Evolutionary conservation across 2,329 filamentous ascomycete species (phyloP), one percentile per base, ranked within the genome.

Genomic region (Geosmithia putterillii): DNA sequence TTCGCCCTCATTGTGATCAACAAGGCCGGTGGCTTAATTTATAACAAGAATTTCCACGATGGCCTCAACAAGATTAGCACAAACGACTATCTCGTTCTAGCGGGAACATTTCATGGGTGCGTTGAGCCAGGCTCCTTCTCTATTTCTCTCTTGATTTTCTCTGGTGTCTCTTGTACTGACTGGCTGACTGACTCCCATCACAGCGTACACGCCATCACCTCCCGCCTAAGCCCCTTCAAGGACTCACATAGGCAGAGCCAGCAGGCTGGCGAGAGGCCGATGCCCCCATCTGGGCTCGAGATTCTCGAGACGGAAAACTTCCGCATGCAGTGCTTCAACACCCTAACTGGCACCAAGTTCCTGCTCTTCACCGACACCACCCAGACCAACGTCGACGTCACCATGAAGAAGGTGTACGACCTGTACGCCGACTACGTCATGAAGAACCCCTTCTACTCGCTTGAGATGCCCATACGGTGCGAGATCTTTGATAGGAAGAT

Each of bases 391-490:
- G 81, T 94, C 35, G 92, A 96, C 54, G 73, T 78, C 12, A 83
- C 90, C 38, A 81, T 95, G 52, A 75, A 79, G 58, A 83, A 79
- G 61, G 82, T 95, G 54, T 96, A 98, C 61, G 92, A 96, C 61
- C 67, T 96, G 42, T 98, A 96, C 67, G 77, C 86, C 42, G 92
- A 98, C 63, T 96, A 86, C 60, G 92, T 98, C 52, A 96, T 95
- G 87, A 98, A 96, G 73, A 98, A 98, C 62, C 92, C 92, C 1
- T 98, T 98, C 59, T 96, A 96, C 66, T 89, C 92, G 57, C 72
- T 95, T 45, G 92, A 98, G 67, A 98, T 96, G 89, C 92, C 92
- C 7, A 79, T 98, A 43, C 74, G 92, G 48, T 95, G 92, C 64
- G 92, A 96, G 58, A 84, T 87, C 53, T 98, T 95, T 67, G 92